A percentile compares a stretch with the other conserved stretches of the same genome.
These are phyloP conservation scores for Dioscorea zingiberensis DNA, from an alignment of 106 monocot genomes.

Conservation along the genomic window DNA sequence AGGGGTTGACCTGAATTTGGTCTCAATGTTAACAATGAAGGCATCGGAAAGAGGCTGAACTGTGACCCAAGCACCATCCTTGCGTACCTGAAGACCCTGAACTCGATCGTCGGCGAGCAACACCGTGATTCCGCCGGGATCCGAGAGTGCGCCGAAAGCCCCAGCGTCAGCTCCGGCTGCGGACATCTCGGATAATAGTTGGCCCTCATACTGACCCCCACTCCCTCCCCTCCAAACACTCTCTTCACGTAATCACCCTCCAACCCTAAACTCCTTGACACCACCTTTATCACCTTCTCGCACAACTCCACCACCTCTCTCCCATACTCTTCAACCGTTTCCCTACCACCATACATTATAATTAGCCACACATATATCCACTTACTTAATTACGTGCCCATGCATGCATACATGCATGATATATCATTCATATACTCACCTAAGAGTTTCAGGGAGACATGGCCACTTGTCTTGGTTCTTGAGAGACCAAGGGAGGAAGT, in stretches of 20 bases:
- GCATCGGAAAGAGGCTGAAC: too few relatives aligned
- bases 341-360: conserved; percentile 8
- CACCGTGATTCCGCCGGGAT: conserved; percentile 9
- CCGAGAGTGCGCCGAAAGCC: conserved; percentile 61
- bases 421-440: too few relatives aligned
- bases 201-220: conserved; percentile 33
- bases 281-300: conserved; percentile 29
- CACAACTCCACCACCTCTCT: conserved; percentile 29
- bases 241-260: conserved; percentile 17
- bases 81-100: too few relatives aligned
- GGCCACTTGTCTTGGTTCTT: conserved; percentile 52
- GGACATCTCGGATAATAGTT: conserved; percentile 71
- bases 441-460: conserved; percentile 13
- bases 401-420: not conserved
- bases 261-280: conserved; percentile 47
- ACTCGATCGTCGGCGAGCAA: too few relatives aligned
- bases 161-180: conserved; percentile 67
- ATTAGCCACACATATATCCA: not conserved
- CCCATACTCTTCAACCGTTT: conserved; percentile 45
- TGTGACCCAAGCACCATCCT: too few relatives aligned
- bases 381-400: not conserved
- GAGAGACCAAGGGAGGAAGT: conserved; percentile 22
- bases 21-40: too few relatives aligned
- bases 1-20: too few relatives aligned
- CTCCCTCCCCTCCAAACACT: conserved; percentile 35